Evolutionary conservation across 139 green algal species (phyloP), one percentile per base, ranked within the genome.

Genomic region (Chlorella sp.): DNA sequence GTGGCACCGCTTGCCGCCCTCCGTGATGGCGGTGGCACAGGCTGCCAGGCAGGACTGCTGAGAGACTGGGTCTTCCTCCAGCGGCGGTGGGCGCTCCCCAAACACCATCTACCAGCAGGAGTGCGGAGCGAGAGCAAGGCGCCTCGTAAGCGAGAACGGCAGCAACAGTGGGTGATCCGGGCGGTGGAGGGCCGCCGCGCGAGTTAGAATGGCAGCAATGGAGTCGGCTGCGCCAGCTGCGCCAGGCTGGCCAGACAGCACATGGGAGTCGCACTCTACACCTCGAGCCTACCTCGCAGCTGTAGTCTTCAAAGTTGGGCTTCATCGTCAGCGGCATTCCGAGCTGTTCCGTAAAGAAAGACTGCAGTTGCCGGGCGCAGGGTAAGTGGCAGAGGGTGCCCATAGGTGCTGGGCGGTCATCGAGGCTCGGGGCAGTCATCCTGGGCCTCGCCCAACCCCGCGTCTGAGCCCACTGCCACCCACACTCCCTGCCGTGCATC

Each of bases 261-360:
- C n/a, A n/a, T n/a, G n/a, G n/a, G 44, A 51, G 9, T 51, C 44
- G 12, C 21, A 34, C 51, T 81, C 16, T 51, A 51, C 7, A 51
- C 7, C 44, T n/a, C n/a, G 7, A 51, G 44, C 56, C 32, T 88
- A 96, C 93, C n/a, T 90, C 87, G 83, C 94, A 97, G 62, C 84
- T 91, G n/a, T 90, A 87, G 74, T 95, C 90, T 62, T 96, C 91
- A 81, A 88, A 91, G 47, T 92, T 91, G 26, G 94, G 93, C 32
- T 92, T 91, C 89, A 96, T 95, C 12, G 90, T 95, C 63, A 98
- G 78, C 16, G 94, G 94, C 86, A 98, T 95, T 13, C 95, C 94
- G 28, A 97, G 91, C 62, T 97, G 71, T 65, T 97, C 85, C 18
- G 90, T 97, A 88, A 97, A 97, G 86, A 97, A 97, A 1, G 87